phyloP scores from a whole-genome alignment of 2,329 filamentous ascomycete species.

The Diaporthe amygdali region DNA sequence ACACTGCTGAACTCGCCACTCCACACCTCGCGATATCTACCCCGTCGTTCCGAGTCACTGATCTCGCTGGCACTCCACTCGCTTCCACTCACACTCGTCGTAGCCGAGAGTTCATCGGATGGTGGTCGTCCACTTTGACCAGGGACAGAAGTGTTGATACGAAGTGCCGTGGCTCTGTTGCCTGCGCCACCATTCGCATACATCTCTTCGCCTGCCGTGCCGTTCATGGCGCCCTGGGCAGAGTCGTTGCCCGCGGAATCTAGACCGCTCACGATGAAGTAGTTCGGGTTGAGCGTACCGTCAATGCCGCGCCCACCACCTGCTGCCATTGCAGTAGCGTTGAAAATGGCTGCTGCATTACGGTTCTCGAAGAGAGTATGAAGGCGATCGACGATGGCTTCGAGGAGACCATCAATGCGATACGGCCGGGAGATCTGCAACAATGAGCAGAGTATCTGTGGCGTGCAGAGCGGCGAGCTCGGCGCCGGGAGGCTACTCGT shows the following conservation, averaged over 20 bases:
- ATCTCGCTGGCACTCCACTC: slow-evolving; percentile 60
- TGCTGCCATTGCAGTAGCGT: slow-evolving; percentile 96
- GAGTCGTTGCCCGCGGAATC: slow-evolving; percentile 34
- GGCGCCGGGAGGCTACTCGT: slow-evolving; percentile 84
- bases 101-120: slow-evolving; percentile 55
- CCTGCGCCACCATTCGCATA: slow-evolving; percentile 37
- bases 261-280: slow-evolving; percentile 56
- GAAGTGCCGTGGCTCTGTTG: slow-evolving; percentile 44
- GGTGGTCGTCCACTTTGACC: slow-evolving; percentile 40
- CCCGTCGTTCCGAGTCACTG: slow-evolving; percentile 53
- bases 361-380: slow-evolving; percentile 89
- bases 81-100: slow-evolving; percentile 56
- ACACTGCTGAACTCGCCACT: slow-evolving; percentile 82
- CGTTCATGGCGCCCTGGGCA: slow-evolving; percentile 34
- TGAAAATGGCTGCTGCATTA: slow-evolving; percentile 96
- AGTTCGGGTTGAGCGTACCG: slow-evolving; percentile 67
- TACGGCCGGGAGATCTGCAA: slow-evolving; percentile 94
- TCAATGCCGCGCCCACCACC: slow-evolving; percentile 87
- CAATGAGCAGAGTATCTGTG: slow-evolving; percentile 93
- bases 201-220: slow-evolving; percentile 37
- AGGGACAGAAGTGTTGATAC: slow-evolving; percentile 53
- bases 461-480: slow-evolving; percentile 81
- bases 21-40: slow-evolving; percentile 72
- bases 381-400: slow-evolving; percentile 89
- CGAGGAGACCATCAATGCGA: slow-evolving; percentile 87